These are phyloP conservation scores for Massariosphaeria phaeospora DNA, from an alignment of 495 filamentous ascomycete genomes.

Conservation along the genomic window DNA sequence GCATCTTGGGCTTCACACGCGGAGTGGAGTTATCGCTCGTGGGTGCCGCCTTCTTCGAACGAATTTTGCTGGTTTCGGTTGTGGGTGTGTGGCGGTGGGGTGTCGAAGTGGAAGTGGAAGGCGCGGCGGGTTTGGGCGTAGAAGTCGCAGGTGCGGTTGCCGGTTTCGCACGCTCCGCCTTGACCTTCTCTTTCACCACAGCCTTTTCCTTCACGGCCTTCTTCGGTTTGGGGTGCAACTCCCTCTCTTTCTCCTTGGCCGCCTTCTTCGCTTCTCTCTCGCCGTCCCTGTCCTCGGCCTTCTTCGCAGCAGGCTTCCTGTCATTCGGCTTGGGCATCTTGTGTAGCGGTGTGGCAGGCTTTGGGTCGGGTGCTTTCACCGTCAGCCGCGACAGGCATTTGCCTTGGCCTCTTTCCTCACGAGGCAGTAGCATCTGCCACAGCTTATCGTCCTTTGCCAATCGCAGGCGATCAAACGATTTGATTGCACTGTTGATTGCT, in stretches of 20 bases:
- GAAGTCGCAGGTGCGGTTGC: not conserved
- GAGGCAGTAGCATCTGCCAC: slow-evolving; percentile 75
- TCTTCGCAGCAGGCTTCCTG: slow-evolving; percentile 21
- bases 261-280: slow-evolving; percentile 46
- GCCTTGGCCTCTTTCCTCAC: slow-evolving; percentile 71
- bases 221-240: slow-evolving; percentile 27
- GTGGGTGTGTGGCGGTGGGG: not conserved
- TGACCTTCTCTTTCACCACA: not conserved
- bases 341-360: slow-evolving; percentile 51
- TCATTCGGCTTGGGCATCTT: slow-evolving; percentile 41
- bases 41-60: slow-evolving; percentile 15
- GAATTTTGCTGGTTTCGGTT: slow-evolving; percentile 4
- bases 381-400: slow-evolving; percentile 72
- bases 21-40: slow-evolving; percentile 9
- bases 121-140: not conserved
- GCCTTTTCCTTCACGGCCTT: slow-evolving; percentile 34
- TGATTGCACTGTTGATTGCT: slow-evolving; percentile 81
- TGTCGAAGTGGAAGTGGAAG: slow-evolving; percentile 2
- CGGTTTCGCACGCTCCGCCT: slow-evolving; percentile 33
- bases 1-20: slow-evolving; percentile 17
- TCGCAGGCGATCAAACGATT: slow-evolving; percentile 71
- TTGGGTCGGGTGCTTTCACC: slow-evolving; percentile 45
- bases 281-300: slow-evolving; percentile 55
- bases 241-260: slow-evolving; percentile 12
- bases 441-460: slow-evolving; percentile 64